Evolutionary conservation across 1,139 yeast species (phyloP), one percentile per base, ranked within the genome.

Genomic region (Scheffersomyces segobiensis): DNA sequence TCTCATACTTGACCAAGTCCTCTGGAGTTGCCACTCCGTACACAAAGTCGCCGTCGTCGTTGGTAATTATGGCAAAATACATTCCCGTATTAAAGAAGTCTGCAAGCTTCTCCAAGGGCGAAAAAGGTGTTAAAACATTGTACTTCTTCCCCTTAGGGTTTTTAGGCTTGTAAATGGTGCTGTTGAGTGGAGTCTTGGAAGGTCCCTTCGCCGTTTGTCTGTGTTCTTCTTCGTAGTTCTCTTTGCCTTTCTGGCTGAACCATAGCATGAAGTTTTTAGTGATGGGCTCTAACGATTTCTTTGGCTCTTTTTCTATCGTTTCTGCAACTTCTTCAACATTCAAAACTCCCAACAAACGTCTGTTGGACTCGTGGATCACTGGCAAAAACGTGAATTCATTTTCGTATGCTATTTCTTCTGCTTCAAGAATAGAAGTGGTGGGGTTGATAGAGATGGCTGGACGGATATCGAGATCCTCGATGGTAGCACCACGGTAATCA

Each of bases 21-120:
- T 85, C 87, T n/a, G 86, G 85, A 0, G 88, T 85, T 46, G 87
- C 88, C 7, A 86, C 89, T 4, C 89, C 90, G 59, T 86, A 79
- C 14, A 86, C 89, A 67, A 85, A 81, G 59, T 79, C 76, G 10
- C 87, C 83, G 53, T 79, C 78, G 42, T 73, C 81, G 62, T 85
- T 87, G 48, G 89, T 86, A 53, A 86, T 69, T 24, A 86, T 85
- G 4, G 89, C 89, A 69, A 86, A 86, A 64, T 80, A 84, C 61
- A 80, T 78, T 7, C 86, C 87, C 22, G 72, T 60, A 57, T 75
- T 79, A 69, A 86, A 85, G 65, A 85, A 85, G 49, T 63, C 66
- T 46, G 86, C 86, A 64, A 86, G 79, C 2, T 79, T 77, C 64
- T 86, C 89, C 63, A 86, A 75, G 3, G 89, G 85, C 3, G 87